Base-by-base conservation (phyloP, 164 flowering plant species). In the Annona squamosa region DNA sequence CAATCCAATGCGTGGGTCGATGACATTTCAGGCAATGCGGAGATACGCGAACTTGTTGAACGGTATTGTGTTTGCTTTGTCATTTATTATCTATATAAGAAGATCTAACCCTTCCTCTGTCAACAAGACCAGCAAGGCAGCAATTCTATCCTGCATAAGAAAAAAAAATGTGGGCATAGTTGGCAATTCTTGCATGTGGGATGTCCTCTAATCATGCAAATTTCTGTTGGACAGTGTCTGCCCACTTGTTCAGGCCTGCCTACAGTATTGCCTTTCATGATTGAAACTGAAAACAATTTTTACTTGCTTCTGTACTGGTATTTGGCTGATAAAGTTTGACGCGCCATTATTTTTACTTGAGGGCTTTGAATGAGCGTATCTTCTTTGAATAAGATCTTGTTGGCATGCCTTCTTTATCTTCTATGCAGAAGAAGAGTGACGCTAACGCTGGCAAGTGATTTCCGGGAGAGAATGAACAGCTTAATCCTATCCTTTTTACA, bases 351-450 rank as follows among this genome's bases (percentile, higher is more conserved):
- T 5, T 48, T 26, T 26, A 26, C 37, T 26, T 26, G 37, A 26
- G 37, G 37, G 37, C 37, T 52, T 52, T 52, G 59, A 52, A 9
- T 52, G 59, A 52, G 59, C 59, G 13, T 52, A 16, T 52, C 13
- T 9, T 10, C 9, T 26, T 52, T 52, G 13, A 52, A 52, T 16
- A 52, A 12, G 9, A 52, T 52, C 9, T 9, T 52, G 10, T 52
- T 10, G 13, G 9, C 10, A 52, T 7, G 9, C 13, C 59, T 52
- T 26, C 59, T 52, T 52, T 52, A 2, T 18, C 83, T 71, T 68
- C 0, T 56, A 7, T 79, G 84, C 89, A 95, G 99, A 76, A 84
- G 84, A 77, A 86, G 82, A 74, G 99, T 95, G 3, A 87, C 99
- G 59, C 81, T 67, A 65, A 86, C 84, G 70, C 91, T 95, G 57